A percentile compares a stretch with the other conserved stretches of the same genome.
Conservation (phyloP, 305 asterid genomes). For the Fraxinus floribunda region DNA sequence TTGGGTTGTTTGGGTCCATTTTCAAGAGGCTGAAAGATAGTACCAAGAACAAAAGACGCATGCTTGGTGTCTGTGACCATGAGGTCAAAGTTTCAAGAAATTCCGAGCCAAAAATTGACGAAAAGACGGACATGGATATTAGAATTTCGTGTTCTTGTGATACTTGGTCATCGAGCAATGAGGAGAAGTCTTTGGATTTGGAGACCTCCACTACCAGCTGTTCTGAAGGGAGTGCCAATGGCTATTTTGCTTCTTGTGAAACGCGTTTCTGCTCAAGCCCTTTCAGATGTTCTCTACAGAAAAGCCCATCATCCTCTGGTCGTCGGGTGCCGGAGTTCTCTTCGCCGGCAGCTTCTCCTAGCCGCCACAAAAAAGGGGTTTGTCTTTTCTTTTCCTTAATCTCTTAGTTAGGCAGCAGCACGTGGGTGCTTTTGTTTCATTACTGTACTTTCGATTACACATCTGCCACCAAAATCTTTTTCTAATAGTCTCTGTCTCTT, state of each 20-base stretch:
- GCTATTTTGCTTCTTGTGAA: constrained; percentile 24
- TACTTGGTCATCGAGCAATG: constrained; percentile 43
- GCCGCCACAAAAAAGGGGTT: constrained; percentile 33
- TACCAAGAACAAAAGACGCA: constrained; percentile 16
- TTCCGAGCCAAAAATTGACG: constrained; percentile 10
- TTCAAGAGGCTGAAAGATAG: constrained; percentile 37
- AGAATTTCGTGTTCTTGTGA: constrained; percentile 25
- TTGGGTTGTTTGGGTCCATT: constrained; percentile 41
- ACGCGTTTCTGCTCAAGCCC: constrained; percentile 28
- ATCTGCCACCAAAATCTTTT: constrained; percentile 21
- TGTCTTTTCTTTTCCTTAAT: constrained; percentile 2
- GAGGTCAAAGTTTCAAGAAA: neutral
- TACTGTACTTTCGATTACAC: constrained; percentile 15
- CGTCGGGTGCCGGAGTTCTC: constrained; percentile 23
- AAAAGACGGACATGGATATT: neutral
- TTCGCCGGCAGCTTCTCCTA: constrained; percentile 45
- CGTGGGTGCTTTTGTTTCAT: neutral
- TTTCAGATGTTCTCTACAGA: constrained; percentile 37
- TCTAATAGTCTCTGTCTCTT: constrained; percentile 13
- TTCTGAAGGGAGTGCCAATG: constrained; percentile 1
- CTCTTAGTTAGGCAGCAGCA: neutral
- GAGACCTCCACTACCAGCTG: constrained; percentile 27
- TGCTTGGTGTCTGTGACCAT: neutral
- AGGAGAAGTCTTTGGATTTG: constrained; percentile 36
- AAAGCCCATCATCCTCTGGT: constrained; percentile 24